These are phyloP conservation scores for Verruconis gallopava DNA, from an alignment of 2,329 filamentous ascomycete species.

Conservation along the genomic window DNA sequence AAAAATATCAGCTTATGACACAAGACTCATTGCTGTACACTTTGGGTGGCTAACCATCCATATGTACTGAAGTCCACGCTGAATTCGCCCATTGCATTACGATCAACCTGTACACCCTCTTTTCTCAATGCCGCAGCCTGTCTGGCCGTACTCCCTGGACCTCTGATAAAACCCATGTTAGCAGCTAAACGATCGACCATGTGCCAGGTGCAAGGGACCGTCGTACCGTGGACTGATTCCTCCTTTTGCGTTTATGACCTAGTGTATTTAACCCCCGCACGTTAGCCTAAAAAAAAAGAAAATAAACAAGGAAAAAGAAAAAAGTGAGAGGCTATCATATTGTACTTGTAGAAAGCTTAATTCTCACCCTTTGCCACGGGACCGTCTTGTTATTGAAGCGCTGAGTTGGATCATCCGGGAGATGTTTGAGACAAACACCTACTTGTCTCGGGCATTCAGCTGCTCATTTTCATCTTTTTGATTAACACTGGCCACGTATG, in stretches of 20 bases:
- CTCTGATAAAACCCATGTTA: slow-evolving; percentile 19
- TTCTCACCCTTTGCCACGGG: slow-evolving; percentile 74
- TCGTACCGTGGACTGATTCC: slow-evolving; percentile 68
- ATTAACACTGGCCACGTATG: too few species aligned
- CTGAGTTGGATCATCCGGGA: slow-evolving; percentile 38
- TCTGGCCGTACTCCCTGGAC: slow-evolving; percentile 30
- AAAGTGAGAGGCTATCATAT: too few species aligned
- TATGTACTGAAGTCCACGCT: slow-evolving; percentile 32
- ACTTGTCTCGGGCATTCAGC: slow-evolving; percentile 51
- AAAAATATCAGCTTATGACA: too few species aligned
- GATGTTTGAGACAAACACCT: slow-evolving; percentile 77
- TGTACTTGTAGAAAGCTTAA: too few species aligned
- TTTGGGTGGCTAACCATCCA: slow-evolving; percentile 35
- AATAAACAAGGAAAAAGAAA: too few species aligned
- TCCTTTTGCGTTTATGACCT: slow-evolving; percentile 63
- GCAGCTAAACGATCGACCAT: slow-evolving; percentile 12
- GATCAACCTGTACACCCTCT: slow-evolving; percentile 35
- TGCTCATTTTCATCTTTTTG: too few species aligned
- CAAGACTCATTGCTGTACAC: slow-evolving; percentile 15
- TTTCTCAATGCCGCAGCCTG: slow-evolving; percentile 33
- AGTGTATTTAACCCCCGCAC: too few species aligned
- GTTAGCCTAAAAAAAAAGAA: too few species aligned
- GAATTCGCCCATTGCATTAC: slow-evolving; percentile 34
- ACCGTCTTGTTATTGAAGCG: slow-evolving; percentile 65
- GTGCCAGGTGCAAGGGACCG: not conserved